Conservation (phyloP, 2,329 filamentous ascomycete genomes). For the Aspergillus hortae region DNA sequence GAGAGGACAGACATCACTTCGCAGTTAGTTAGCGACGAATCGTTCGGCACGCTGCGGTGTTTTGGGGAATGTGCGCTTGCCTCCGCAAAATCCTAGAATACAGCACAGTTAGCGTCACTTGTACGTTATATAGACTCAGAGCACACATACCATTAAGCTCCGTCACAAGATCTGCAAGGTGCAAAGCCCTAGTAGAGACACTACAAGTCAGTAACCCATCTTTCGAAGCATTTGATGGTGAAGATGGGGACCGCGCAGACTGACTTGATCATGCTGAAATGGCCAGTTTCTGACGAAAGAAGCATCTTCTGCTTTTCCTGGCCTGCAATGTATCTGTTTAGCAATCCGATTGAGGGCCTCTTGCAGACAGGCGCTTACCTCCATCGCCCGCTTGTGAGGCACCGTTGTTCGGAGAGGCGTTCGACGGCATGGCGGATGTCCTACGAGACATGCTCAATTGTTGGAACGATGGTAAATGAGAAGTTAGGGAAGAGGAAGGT, state of each 20-base stretch:
- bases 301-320: conserved; percentile 50
- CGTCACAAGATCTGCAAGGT: conserved; percentile 50
- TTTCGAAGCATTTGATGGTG: background rate
- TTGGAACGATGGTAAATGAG: conserved; percentile 4
- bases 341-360: conserved; percentile 3
- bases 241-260: conserved; percentile 11
- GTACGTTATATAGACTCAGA: background rate
- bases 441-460: conserved; percentile 38
- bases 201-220: conserved; percentile 10
- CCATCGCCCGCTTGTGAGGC: conserved; percentile 28
- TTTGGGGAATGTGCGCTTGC: conserved; percentile 27
- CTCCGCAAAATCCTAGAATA: conserved; percentile 46
- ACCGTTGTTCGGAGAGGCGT: conserved; percentile 24
- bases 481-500: background rate
- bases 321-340: conserved; percentile 25
- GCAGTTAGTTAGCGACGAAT: conserved; percentile 15
- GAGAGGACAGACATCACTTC: conserved; percentile 90
- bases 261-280: conserved; percentile 51
- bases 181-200: conserved; percentile 38
- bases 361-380: conserved; percentile 25
- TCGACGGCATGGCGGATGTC: conserved; percentile 34
- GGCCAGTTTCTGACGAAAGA: conserved; percentile 45
- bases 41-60: too few species aligned
- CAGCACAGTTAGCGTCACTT: conserved; percentile 12
- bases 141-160: conserved; percentile 45